A percentile compares a stretch with the other conserved stretches of the same genome.
Conservation (phyloP, 768 basidiomycete genomes). For the Pulveroboletus ravenelii region DNA sequence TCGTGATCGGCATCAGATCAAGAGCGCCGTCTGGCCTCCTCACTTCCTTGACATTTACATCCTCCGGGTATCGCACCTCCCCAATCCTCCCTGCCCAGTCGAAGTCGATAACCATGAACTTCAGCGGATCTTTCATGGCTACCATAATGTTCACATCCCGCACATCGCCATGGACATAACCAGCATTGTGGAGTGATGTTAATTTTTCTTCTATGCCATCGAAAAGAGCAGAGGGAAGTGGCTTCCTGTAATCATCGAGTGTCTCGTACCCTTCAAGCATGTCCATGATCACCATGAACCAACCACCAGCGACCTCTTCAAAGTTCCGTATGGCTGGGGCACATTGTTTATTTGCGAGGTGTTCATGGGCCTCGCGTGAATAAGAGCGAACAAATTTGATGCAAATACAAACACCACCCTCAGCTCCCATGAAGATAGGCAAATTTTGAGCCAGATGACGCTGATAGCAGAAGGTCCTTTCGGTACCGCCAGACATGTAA, state of each 20-base stretch:
- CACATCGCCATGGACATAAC: not conserved
- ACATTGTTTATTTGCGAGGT: not conserved
- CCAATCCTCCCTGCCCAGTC: no score
- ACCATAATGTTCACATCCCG: no score
- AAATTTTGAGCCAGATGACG: no score
- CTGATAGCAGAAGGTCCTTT: no score
- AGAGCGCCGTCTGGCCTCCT: no score
- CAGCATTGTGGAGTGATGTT: not conserved
- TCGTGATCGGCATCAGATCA: no score
- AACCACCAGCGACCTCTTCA: not conserved
- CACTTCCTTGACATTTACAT: no score
- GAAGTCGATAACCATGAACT: no score
- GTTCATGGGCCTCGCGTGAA: not conserved
- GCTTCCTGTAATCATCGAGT: not conserved
- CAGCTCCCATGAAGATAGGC: not conserved
- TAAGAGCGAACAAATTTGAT: not conserved
- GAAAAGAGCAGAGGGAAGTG: not conserved
- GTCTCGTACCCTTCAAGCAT: no score
- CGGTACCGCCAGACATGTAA: no score
- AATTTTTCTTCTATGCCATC: not conserved
- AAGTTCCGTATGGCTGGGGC: not conserved
- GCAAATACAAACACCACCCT: not conserved
- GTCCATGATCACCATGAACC: not conserved
- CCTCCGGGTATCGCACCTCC: no score
- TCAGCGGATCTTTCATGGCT: no score